Evolutionary conservation across 805 yeast genomes (phyloP), one percentile per base, ranked within the genome.

Genomic region (Wickerhamiella bombiphila): DNA sequence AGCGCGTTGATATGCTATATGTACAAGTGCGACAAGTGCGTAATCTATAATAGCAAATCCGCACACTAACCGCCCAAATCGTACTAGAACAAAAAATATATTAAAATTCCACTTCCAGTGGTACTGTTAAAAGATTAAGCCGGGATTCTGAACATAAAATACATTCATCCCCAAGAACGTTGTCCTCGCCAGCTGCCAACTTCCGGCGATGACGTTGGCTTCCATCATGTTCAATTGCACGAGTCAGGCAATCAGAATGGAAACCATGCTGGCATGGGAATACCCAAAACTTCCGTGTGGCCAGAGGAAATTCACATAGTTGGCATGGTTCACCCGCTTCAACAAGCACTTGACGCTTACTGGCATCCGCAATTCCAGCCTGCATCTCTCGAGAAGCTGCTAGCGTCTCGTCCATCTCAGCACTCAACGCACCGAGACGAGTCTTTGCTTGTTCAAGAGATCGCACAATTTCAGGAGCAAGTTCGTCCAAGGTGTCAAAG

Each of bases 231-330:
- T 52, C 24, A 79, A 70, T 28, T 61, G 61, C 40, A 70, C 68
- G 5, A 79, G 70, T 9, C n/a, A 83, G 56, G 60, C 98, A 91
- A 53, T 85, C 94, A 36, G 75, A 76, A 53, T 91, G 97, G 59
- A 81, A 80, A 4, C 81, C 72, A 55, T 91, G 98, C 40, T 71
- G 78, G 54, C 98, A 91, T 0, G 95, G 95, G 52, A 82, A 91
- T 4, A 76, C 72, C 38, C 76, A 68, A 48, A 85, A 85, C 52
- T 74, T 79, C 40, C 83, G 69, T 3, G 76, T 70, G 2, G 82
- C 68, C 32, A 88, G 61, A 6, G 91, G 68, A 46, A 68, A 68
- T n/a, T 64, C 59, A 56, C 97, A 88, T 3, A 73, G 46, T 31
- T 68, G 61, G 59, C 98, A 91, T 0, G 88, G 70, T 44, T 77